phyloP scores from a whole-genome alignment of 1,284 basidiomycete genomes.

The Macrocystidia cucumis region DNA sequence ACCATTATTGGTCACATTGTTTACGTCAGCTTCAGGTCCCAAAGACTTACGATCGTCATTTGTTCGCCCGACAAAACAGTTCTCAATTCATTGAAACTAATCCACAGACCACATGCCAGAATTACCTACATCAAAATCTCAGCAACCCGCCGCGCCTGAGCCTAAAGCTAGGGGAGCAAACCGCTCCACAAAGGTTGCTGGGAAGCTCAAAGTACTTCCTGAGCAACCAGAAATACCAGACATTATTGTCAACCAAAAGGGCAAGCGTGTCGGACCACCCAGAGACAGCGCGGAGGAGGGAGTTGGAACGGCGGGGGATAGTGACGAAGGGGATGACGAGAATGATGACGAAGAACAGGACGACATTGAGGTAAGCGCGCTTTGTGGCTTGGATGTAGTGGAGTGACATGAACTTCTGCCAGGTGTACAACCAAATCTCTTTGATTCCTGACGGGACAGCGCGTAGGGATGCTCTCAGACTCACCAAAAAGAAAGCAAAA shows the following conservation, averaged over 20 bases:
- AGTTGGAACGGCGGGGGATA: conserved; percentile 50
- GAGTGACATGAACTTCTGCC: conserved; percentile 4
- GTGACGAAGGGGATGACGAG: conserved; percentile 69
- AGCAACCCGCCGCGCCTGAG: conserved; percentile 15
- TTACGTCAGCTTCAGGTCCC: too few species aligned
- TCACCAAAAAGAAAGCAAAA: conserved; percentile 94
- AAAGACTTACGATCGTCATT: too few species aligned
- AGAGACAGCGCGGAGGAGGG: conserved; percentile 37
- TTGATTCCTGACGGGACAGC: conserved; percentile 94
- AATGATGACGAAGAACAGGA: conserved; percentile 61
- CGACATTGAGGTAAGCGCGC: conserved; percentile 59
- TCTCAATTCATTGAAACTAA: too few species aligned
- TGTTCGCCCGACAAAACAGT: too few species aligned
- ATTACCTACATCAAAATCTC: conserved; percentile 10
- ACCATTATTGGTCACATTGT: too few species aligned
- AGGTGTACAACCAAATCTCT: conserved; percentile 87
- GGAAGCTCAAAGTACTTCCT: conserved; percentile 90
- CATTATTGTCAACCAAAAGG: conserved; percentile 19
- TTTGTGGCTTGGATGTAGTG: conserved; percentile 4
- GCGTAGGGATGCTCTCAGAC: conserved; percentile 78
- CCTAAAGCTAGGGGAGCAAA: conserved; percentile 64
- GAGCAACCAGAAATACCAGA: conserved; percentile 72
- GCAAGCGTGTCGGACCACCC: conserved; percentile 15
- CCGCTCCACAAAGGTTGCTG: conserved; percentile 79
- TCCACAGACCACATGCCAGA: conserved; percentile 5